These are phyloP conservation scores for Protoeuglena noctilucae DNA, from an alignment of 139 green algal species.

Conservation along the genomic window DNA sequence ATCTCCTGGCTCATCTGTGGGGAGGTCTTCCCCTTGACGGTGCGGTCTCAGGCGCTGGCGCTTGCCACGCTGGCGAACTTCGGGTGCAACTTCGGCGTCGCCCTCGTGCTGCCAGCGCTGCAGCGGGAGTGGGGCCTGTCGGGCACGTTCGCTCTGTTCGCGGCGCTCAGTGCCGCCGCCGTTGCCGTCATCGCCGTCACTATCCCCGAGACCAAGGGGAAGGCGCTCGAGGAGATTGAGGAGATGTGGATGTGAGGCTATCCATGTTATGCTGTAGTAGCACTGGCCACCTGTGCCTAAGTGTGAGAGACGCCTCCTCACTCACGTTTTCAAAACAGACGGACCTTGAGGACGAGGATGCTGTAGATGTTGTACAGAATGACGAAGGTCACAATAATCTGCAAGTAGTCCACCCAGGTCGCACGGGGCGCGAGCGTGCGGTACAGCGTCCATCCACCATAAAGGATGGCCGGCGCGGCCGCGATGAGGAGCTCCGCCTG, in stretches of 20 bases:
- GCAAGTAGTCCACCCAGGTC: no score
- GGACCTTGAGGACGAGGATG: no score
- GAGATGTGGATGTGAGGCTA: constrained; percentile 22
- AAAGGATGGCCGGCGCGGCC: no score
- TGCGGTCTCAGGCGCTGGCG: constrained; percentile 54
- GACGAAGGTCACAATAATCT: no score
- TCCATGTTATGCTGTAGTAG: no score
- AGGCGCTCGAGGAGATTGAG: constrained; percentile 86
- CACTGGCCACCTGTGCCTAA: no score
- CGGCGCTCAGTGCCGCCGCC: constrained; percentile 36
- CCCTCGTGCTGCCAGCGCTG: constrained; percentile 29
- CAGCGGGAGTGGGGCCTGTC: constrained; percentile 40
- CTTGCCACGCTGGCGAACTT: constrained; percentile 82
- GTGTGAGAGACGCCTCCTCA: no score
- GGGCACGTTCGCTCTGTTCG: constrained; percentile 59
- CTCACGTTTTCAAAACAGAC: no score
- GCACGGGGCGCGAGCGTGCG: no score
- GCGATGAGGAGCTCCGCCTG: no score
- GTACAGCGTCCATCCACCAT: no score
- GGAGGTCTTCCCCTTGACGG: constrained; percentile 71
- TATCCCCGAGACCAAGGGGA: constrained; percentile 84
- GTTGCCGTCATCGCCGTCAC: constrained; percentile 48
- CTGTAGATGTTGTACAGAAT: no score
- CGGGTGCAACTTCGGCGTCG: constrained; percentile 67
- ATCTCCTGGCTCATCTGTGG: constrained; percentile 55